These are phyloP conservation scores for Pichia sp. DNA, from an alignment of 1,139 yeast species.

Conservation along the genomic window DNA sequence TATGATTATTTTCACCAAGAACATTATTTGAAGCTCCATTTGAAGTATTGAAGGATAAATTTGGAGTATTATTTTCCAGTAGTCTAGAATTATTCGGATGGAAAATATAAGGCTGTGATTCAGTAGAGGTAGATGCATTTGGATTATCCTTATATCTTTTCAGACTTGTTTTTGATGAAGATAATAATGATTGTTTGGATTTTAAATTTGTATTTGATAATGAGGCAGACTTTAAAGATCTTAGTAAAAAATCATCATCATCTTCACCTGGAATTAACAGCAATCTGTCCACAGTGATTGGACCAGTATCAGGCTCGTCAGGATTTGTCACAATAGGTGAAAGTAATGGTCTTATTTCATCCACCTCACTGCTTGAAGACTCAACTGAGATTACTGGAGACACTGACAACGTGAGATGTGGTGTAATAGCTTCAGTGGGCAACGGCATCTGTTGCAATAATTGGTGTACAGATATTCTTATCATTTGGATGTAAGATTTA, in stretches of 20 bases:
- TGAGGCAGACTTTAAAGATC: slow-evolving; percentile 11
- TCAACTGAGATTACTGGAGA: slow-evolving; percentile 3
- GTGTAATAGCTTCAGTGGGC: background rate
- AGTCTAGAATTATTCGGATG: slow-evolving; percentile 3
- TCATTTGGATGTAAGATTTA: background rate
- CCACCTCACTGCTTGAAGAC: slow-evolving; percentile 6
- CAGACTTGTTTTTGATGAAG: slow-evolving; percentile 6
- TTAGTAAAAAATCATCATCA: slow-evolving; percentile 13
- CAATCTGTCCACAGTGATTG: slow-evolving; percentile 1
- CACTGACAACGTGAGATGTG: background rate
- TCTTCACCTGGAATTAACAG: slow-evolving; percentile 12
- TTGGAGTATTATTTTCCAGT: background rate
- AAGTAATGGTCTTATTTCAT: slow-evolving; percentile 10
- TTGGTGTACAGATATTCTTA: too few relatives aligned
- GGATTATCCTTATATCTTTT: slow-evolving; percentile 13
- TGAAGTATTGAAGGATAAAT: too few relatives aligned
- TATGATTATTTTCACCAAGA: background rate
- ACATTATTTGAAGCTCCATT: background rate
- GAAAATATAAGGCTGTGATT: slow-evolving; percentile 9
- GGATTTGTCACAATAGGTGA: slow-evolving; percentile 17
- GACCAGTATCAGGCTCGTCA: slow-evolving; percentile 5
- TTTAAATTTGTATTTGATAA: slow-evolving; percentile 5
- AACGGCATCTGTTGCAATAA: too few relatives aligned
- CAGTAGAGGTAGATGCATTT: background rate
- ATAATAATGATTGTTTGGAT: slow-evolving; percentile 3